Evolutionary conservation across 2,329 filamentous ascomycete species (phyloP).

Genomic region (Talaromyces albobiverticillius): DNA sequence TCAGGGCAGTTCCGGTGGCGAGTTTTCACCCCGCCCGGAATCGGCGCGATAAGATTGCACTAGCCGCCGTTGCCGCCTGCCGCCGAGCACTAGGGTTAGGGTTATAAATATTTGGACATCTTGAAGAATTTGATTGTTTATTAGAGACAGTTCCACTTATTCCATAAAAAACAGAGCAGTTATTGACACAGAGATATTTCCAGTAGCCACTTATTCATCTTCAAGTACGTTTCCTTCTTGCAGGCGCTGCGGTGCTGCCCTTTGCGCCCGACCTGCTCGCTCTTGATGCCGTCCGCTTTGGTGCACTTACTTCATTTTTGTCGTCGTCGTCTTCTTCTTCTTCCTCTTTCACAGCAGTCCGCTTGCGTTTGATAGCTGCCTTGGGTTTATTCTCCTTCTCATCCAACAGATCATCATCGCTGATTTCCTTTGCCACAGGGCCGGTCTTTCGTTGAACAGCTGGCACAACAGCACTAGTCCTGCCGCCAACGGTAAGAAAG

Average conservation of each 20-base stretch:
- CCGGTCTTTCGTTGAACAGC: slow-evolving; percentile 79
- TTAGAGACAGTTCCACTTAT: too few species aligned
- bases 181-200: too few species aligned
- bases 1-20: background rate
- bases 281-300: slow-evolving; percentile 24
- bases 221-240: background rate
- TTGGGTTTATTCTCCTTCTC: slow-evolving; percentile 21
- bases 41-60: background rate
- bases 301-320: slow-evolving; percentile 12
- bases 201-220: background rate
- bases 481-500: slow-evolving; percentile 83
- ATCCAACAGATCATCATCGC: slow-evolving; percentile 26
- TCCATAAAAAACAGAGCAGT: too few species aligned
- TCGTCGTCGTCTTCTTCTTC: slow-evolving; percentile 26
- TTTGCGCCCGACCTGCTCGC: background rate
- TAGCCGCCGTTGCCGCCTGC: background rate
- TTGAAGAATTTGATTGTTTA: too few species aligned
- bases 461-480: slow-evolving; percentile 87
- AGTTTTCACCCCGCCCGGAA: background rate
- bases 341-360: slow-evolving; percentile 20
- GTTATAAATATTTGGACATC: too few species aligned
- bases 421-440: slow-evolving; percentile 54
- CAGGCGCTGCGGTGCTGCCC: background rate
- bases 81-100: background rate
- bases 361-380: background rate